A percentile compares a stretch with the other conserved stretches of the same genome.
Evolutionary conservation across 1,284 basidiomycete species (phyloP).

Genomic region (Apiotrichum gamsii): DNA sequence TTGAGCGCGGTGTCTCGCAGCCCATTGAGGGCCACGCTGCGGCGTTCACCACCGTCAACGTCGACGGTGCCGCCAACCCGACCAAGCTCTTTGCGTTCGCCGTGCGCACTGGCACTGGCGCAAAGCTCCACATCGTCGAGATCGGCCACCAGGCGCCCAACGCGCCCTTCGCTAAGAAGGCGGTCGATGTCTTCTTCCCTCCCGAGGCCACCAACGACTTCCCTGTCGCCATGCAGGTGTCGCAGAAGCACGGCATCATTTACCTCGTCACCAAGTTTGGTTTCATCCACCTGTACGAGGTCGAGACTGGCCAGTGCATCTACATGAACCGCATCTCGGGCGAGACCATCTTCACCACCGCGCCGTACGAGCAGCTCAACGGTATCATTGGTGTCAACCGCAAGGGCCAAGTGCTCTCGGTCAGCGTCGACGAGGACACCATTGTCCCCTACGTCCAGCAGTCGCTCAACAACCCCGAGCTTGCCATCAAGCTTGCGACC

Average conservation of each 20-base stretch:
- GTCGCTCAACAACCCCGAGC: constrained; percentile 93
- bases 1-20: constrained; percentile 81
- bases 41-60: constrained; percentile 85
- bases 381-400: constrained; percentile 99
- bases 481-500: constrained; percentile 96
- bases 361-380: constrained; percentile 86
- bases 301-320: constrained; percentile 96
- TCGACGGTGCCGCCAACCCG: constrained; percentile 72
- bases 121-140: constrained; percentile 98
- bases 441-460: constrained; percentile 90
- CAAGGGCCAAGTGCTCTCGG: constrained; percentile 96
- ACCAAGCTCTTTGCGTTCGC: constrained; percentile 96
- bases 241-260: constrained; percentile 91
- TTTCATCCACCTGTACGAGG: constrained; percentile 98
- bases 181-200: constrained; percentile 99
- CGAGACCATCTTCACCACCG: constrained; percentile 98
- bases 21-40: constrained; percentile 99
- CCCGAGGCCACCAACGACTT: constrained; percentile 98
- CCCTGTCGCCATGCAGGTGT: constrained; percentile 99
- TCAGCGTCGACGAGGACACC: constrained; percentile 93
- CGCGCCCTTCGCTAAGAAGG: constrained; percentile 94
- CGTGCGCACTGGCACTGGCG: constrained; percentile 88
- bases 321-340: constrained; percentile 99
- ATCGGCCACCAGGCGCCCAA: constrained; percentile 95
- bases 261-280: constrained; percentile 99